Evolutionary conservation across 1,284 basidiomycete species (phyloP).

Genomic region (Sphaerobolus stellatus): DNA sequence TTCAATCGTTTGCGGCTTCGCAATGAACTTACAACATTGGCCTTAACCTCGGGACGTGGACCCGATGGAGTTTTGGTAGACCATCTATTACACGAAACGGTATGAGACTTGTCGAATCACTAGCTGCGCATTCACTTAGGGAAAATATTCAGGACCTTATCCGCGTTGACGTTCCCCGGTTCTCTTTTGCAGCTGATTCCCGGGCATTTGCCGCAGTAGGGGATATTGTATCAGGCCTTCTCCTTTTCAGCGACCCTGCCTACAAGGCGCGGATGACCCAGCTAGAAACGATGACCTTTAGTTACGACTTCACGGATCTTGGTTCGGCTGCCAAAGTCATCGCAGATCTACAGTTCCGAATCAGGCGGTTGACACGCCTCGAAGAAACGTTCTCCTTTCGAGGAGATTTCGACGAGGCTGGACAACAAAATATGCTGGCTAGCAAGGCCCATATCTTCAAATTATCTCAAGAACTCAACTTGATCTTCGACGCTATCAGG

Average conservation of each 20-base stretch:
- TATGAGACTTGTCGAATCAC: conserved; percentile 27
- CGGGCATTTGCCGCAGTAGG: conserved; percentile 87
- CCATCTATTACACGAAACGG: conserved; percentile 82
- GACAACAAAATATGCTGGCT: conserved; percentile 61
- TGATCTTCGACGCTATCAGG: conserved; percentile 89
- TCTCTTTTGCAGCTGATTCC: conserved; percentile 87
- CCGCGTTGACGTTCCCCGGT: conserved; percentile 77
- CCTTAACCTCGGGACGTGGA: conserved; percentile 35
- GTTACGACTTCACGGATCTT: conserved; percentile 88
- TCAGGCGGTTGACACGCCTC: conserved; percentile 57
- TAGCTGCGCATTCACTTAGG: neutral
- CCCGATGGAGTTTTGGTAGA: conserved; percentile 46
- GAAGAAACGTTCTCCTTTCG: conserved; percentile 57
- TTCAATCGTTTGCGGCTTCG: conserved; percentile 90
- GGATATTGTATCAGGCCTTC: conserved; percentile 83
- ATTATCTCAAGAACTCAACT: conserved; percentile 78
- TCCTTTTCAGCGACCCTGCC: conserved; percentile 86
- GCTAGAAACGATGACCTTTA: conserved; percentile 83
- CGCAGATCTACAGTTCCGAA: conserved; percentile 69
- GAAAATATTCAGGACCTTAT: conserved; percentile 74
- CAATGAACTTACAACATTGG: conserved; percentile 60
- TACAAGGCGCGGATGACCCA: conserved; percentile 76
- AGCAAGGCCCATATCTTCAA: conserved; percentile 75
- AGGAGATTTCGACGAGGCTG: conserved; percentile 40
- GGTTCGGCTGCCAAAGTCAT: conserved; percentile 68